phyloP scores from a whole-genome alignment of 805 yeast species.

The Schizosaccharomyces osmophilus region DNA sequence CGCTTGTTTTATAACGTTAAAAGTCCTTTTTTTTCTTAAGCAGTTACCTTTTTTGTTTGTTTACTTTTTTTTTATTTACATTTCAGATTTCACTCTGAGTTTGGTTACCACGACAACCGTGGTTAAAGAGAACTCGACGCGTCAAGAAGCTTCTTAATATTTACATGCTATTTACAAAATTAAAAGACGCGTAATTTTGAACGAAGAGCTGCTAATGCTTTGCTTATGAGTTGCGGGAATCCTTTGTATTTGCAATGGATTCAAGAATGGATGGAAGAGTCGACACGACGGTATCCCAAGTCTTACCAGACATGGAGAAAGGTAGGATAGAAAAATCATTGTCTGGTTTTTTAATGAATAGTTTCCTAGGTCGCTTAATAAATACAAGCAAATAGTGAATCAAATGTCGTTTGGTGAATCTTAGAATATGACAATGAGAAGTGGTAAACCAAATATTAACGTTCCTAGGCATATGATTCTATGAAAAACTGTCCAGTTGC shows the following conservation, averaged over 20 bases:
- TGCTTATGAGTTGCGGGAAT: neutral
- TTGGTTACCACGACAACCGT: neutral
- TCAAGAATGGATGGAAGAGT: constrained; percentile 1
- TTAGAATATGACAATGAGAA: too few species aligned
- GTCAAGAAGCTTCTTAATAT: neutral
- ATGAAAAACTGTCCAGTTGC: constrained; percentile 22
- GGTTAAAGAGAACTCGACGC: too few species aligned
- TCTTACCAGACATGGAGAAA: constrained; percentile 1
- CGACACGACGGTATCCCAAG: neutral
- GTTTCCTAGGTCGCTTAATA: too few species aligned
- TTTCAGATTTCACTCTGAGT: neutral
- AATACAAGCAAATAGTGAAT: too few species aligned
- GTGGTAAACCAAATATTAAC: neutral
- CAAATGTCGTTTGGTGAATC: too few species aligned
- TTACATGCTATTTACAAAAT: neutral
- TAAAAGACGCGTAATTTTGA: neutral
- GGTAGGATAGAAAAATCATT: neutral
- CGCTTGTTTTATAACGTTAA: neutral
- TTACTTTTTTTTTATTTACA: neutral
- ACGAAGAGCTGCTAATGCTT: neutral
- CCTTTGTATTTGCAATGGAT: constrained; percentile 1
- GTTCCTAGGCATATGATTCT: constrained; percentile 26
- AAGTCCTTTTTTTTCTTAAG: neutral
- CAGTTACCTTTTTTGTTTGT: neutral
- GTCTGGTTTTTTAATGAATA: neutral